Evolutionary conservation across 2,329 filamentous ascomycete genomes (phyloP).

Genomic region (Drechslerella coelobrocha): DNA sequence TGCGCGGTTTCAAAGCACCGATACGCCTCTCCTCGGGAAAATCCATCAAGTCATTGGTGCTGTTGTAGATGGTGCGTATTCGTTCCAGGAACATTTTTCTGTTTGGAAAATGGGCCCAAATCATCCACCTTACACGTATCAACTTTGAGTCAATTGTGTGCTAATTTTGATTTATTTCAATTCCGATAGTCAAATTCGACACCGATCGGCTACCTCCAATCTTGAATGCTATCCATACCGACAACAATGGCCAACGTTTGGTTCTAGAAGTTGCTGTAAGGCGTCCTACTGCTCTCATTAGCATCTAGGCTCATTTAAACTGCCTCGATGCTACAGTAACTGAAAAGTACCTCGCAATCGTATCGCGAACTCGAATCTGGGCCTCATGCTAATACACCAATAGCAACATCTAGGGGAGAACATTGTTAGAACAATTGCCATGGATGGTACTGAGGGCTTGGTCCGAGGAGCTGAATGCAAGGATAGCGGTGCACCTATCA

Average conservation of each 20-base stretch:
- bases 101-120: too few relatives aligned
- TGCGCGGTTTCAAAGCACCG: slow-evolving; percentile 69
- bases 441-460: slow-evolving; percentile 99
- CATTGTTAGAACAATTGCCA: slow-evolving; percentile 99
- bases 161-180: not conserved
- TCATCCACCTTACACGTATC: too few relatives aligned
- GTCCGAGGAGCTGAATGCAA: slow-evolving; percentile 83
- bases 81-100: slow-evolving; percentile 14
- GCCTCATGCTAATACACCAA: slow-evolving; percentile 37
- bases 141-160: not conserved
- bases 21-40: slow-evolving; percentile 67
- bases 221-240: slow-evolving; percentile 92
- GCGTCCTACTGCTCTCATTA: slow-evolving; percentile 48
- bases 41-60: slow-evolving; percentile 92
- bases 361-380: slow-evolving; percentile 7
- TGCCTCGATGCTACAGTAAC: slow-evolving; percentile 15
- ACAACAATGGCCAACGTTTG: slow-evolving; percentile 92
- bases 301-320: too few relatives aligned
- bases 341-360: slow-evolving; percentile 59
- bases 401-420: slow-evolving; percentile 99
- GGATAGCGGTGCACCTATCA: slow-evolving; percentile 95
- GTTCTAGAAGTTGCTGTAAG: slow-evolving; percentile 95
- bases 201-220: slow-evolving; percentile 90
- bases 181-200: slow-evolving; percentile 77
- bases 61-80: slow-evolving; percentile 89